Evolutionary conservation across 225 moss, liverwort and hornwort species (phyloP).

Genomic region (Climacium dendroides): DNA sequence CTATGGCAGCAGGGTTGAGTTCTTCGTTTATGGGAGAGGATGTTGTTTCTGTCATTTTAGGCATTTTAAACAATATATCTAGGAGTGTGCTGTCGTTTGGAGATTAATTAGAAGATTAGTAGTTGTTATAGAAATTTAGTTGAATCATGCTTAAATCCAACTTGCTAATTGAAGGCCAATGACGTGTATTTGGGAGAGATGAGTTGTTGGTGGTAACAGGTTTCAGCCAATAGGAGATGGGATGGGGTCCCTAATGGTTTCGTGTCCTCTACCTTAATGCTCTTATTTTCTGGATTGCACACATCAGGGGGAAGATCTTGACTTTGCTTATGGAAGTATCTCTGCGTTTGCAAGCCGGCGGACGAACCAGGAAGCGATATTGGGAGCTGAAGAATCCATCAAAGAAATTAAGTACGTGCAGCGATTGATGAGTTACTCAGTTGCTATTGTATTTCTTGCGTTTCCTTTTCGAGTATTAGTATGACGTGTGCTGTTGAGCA

Average conservation of each 20-base stretch:
- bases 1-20: background rate
- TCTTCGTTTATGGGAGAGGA: background rate
- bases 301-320: constrained; percentile 82
- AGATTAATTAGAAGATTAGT: background rate
- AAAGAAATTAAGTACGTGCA: constrained; percentile 72
- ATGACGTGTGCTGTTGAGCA: background rate
- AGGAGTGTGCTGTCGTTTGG: background rate
- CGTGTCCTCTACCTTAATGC: background rate
- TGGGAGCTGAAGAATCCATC: constrained; percentile 88
- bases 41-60: background rate
- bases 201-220: background rate
- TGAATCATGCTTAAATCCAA: background rate
- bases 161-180: background rate
- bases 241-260: background rate
- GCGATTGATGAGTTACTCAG: background rate
- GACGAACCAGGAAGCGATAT: constrained; percentile 85
- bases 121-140: background rate
- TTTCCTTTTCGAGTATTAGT: background rate
- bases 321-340: constrained; percentile 94
- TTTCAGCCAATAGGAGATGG: background rate
- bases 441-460: background rate
- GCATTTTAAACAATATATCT: too few species aligned
- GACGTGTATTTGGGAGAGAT: background rate
- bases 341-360: constrained; percentile 86
- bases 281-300: background rate